Evolutionary conservation across 108 stramenopile genomes (phyloP), one percentile per base, ranked within the genome.

Genomic region (Nitzschia putrida): DNA sequence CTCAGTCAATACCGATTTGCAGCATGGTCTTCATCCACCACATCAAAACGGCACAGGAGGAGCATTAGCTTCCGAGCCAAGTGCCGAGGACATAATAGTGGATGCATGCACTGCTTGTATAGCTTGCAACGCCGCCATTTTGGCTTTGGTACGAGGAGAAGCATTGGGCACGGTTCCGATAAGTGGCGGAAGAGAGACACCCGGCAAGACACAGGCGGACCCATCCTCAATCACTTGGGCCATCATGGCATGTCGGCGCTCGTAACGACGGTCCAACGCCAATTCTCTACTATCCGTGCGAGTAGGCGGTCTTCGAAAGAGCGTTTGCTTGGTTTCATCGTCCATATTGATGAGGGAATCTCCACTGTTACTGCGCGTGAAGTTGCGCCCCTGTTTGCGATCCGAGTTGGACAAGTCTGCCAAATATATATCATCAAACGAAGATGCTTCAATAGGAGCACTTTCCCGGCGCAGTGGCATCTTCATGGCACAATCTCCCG

Each of bases 231-330:
- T 6, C 14, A 18, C 18, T 16, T 49, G 14, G 6, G 55, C 55
- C 55, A 56, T 25, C 13, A 56, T 56, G 13, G 55, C 55, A 56
- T 56, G 55, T 22, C 55, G 55, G 3, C 55, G 18, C 6, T 56
- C 55, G 8, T 56, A 56, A 14, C 55, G 18, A 21, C 55, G 55
- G 8, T 26, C 55, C 55, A 56, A 56, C 12, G 55, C 55, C 55
- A 56, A 56, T 24, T 56, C 55, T 56, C 55, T 16, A 24, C 55
- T 56, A 56, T 56, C 55, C 23, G 55, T 56, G 2, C 55, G 55
- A 3, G 55, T 56, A 13, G 23, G 18, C 3, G 55, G 55, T 49
- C n/a, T 18, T 18, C 47, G 14, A 18, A 18, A 18, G 14, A 49
- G 47, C 3, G 47, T 18, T 18, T 49, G 47, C 6, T 49, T 49